Percentiles rank a stretch among this genome's conserved stretches.
Evolutionary conservation across 495 filamentous ascomycete genomes (phyloP).

Genomic region (Melanomma pulvis-pyrius): DNA sequence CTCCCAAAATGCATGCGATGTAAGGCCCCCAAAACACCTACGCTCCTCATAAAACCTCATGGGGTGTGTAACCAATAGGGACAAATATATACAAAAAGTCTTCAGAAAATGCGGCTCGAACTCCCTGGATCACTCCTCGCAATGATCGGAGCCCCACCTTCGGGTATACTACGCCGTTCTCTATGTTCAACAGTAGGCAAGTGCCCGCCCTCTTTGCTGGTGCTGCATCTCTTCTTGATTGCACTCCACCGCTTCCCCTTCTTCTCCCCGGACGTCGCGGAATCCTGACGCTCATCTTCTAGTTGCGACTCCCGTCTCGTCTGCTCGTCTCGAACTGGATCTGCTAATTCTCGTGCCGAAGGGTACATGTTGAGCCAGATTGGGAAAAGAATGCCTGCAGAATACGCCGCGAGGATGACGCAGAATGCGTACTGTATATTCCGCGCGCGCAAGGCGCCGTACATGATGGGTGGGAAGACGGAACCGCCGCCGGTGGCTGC

Average conservation of each 20-base stretch:
- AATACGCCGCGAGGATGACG: slow-evolving; percentile 62
- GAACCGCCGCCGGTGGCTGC: slow-evolving; percentile 61
- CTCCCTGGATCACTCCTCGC: not conserved
- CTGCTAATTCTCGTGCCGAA: slow-evolving; percentile 63
- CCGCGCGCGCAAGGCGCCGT: slow-evolving; percentile 44
- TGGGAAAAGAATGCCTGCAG: slow-evolving; percentile 61
- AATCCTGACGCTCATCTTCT: slow-evolving; percentile 16
- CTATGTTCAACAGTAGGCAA: slow-evolving; percentile 20
- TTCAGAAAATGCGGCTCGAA: not conserved
- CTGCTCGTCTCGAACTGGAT: slow-evolving; percentile 41
- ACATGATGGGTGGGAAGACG: slow-evolving; percentile 59
- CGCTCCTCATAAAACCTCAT: slow-evolving; percentile 2
- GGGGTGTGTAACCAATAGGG: not conserved
- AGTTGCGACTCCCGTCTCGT: slow-evolving; percentile 10
- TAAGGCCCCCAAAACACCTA: not conserved
- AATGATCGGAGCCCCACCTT: not conserved
- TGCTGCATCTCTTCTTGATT: slow-evolving; percentile 12
- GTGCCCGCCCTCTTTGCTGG: not conserved
- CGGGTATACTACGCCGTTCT: slow-evolving; percentile 18
- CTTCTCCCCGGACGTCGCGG: not conserved
- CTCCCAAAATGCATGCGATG: not conserved
- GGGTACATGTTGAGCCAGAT: slow-evolving; percentile 61
- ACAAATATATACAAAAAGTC: not conserved
- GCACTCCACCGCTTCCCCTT: slow-evolving; percentile 4
- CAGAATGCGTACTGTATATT: slow-evolving; percentile 55